Base-by-base conservation (phyloP, 2,329 filamentous ascomycete species). In the Botryotinia calthae region DNA sequence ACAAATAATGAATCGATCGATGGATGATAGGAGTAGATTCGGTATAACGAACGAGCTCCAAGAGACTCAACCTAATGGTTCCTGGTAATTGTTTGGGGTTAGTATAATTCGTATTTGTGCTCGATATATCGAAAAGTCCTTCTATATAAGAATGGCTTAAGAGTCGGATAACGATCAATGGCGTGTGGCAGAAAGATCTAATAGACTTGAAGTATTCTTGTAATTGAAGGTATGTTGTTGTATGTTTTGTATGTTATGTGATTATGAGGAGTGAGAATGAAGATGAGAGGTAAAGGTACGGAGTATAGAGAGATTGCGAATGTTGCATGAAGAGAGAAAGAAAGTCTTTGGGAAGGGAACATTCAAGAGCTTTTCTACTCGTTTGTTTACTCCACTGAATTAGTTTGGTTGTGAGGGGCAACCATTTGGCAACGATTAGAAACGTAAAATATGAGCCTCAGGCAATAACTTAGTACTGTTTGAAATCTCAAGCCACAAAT, bases 61-160 rank as follows among this genome's bases (percentile, higher is more conserved):
- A 87, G 85, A 87, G 84, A 86, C 85, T 86, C 86, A 87, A 87
- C 80, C 82, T 83, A 87, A 87, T 86, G 85, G 83, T 85, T 88
- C 85, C 85, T 87, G 84, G 83, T 82, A 80, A 44, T 75, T 72
- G 44, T 81, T 81, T 78, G 78, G 81, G 78, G 82, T 86, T 85
- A 85, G 84, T 86, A 84, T 79, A 75, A 56, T 78, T 80, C 79
- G 80, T 83, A 80, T 78, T 81, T 82, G 81, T 85, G 82, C 81
- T 86, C 83, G 84, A 86, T 84, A 81, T 81, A 80, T 84, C 82
- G 84, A 86, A 82, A 56, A 46, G 78, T 83, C 81, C 82, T 85
- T 84, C 77, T 80, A 79, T 71, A 40, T 74, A 81, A 83, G 82
- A 84, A 81, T 75, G 77, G 79, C 80, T 80, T 71, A 28, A 18